phyloP scores from a whole-genome alignment of 2,329 filamentous ascomycete genomes.

The Neofusicoccum sp. region DNA sequence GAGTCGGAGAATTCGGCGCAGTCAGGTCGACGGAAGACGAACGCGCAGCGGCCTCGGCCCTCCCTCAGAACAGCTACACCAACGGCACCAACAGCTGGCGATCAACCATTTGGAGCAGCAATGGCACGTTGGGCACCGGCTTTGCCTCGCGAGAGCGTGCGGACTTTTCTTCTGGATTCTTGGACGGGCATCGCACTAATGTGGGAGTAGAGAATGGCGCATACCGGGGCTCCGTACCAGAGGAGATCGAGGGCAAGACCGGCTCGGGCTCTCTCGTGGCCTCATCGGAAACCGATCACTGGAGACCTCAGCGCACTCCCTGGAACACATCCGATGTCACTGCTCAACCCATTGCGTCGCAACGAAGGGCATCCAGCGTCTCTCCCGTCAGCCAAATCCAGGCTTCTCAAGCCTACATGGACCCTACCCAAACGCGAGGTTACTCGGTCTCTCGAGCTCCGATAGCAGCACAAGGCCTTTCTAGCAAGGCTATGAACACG shows the following conservation, averaged over 20 bases:
- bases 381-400: conserved; percentile 38
- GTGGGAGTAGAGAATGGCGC: conserved; percentile 33
- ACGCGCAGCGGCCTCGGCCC: conserved; percentile 22
- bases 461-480: conserved; percentile 29
- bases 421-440: conserved; percentile 28
- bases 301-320: conserved; percentile 55
- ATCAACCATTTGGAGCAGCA: conserved; percentile 39
- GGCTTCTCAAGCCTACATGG: conserved; percentile 35
- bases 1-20: conserved; percentile 16
- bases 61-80: conserved; percentile 22
- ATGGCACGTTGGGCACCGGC: conserved; percentile 29
- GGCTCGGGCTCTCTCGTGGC: conserved; percentile 71
- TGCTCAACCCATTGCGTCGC: conserved; percentile 32
- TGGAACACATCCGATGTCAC: conserved; percentile 59
- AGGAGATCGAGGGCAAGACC: conserved; percentile 57
- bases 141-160: conserved; percentile 33
- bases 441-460: conserved; percentile 32
- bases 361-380: conserved; percentile 39
- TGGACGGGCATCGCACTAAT: background rate
- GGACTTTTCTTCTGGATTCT: background rate
- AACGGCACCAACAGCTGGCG: conserved; percentile 29
- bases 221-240: conserved; percentile 29
- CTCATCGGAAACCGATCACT: conserved; percentile 69
- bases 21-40: conserved; percentile 18
- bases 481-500: conserved; percentile 31